Evolutionary conservation across 352 stramenopile species (phyloP).

Genomic region (Blastocystis sp.): DNA sequence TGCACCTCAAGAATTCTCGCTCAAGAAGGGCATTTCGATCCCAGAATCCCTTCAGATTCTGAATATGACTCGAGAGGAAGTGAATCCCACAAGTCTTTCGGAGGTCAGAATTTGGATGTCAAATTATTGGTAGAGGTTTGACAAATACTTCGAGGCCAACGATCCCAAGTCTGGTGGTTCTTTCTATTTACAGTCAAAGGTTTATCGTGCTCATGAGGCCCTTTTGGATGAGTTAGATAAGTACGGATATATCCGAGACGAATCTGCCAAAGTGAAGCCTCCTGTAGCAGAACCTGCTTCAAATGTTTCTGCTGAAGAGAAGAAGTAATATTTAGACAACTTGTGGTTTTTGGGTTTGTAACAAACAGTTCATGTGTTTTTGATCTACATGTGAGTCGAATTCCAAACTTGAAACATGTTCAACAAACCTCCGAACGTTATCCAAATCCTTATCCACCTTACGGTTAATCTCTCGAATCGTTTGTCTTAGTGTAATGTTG

Average conservation of each 20-base stretch:
- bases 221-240: slow-evolving; percentile 71
- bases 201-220: slow-evolving; percentile 73
- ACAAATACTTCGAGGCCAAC: slow-evolving; percentile 75
- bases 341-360: neutral
- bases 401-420: neutral
- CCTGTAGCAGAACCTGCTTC: neutral
- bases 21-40: slow-evolving; percentile 63
- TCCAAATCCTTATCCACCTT: neutral
- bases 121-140: slow-evolving; percentile 69
- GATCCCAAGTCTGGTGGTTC: slow-evolving; percentile 71
- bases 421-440: neutral
- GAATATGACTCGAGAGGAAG: slow-evolving; percentile 63
- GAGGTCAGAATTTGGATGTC: slow-evolving; percentile 21
- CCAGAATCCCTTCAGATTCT: slow-evolving; percentile 65
- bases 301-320: neutral
- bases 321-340: neutral
- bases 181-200: slow-evolving; percentile 78
- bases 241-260: slow-evolving; percentile 64
- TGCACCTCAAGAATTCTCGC: neutral
- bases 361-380: neutral
- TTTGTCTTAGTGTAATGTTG: neutral
- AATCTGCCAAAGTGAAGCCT: neutral
- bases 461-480: neutral
- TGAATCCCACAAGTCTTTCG: slow-evolving; percentile 12
- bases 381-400: neutral